Evolutionary conservation across 208 protist genomes (phyloP).

Genomic region (Novymonas esmeraldas): DNA sequence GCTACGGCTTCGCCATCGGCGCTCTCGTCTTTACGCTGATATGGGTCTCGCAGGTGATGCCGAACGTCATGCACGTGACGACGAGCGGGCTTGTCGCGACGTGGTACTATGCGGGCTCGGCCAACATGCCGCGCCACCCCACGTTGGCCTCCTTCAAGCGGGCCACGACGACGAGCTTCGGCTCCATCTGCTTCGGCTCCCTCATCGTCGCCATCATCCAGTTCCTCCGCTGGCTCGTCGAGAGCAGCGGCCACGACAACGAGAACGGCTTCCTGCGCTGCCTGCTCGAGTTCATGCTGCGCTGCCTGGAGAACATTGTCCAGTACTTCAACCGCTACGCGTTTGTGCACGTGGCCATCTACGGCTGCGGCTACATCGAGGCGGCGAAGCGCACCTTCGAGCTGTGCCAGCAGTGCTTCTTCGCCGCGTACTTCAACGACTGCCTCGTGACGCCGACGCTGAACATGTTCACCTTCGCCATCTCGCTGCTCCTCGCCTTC

Average conservation of each 20-base stretch:
- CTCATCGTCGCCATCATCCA: slow-evolving; percentile 89
- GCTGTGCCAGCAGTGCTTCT: slow-evolving; percentile 81
- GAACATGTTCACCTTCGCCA: slow-evolving; percentile 53
- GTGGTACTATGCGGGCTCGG: slow-evolving; percentile 88
- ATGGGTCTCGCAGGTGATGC: slow-evolving; percentile 71
- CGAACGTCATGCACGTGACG: slow-evolving; percentile 87
- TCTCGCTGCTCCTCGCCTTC: slow-evolving; percentile 58
- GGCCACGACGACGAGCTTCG: slow-evolving; percentile 83
- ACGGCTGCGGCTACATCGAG: slow-evolving; percentile 90
- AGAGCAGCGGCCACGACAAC: slow-evolving; percentile 38
- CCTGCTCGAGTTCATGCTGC: slow-evolving; percentile 48
- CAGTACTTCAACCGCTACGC: slow-evolving; percentile 94
- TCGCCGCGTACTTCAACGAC: slow-evolving; percentile 90
- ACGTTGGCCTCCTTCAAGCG: slow-evolving; percentile 75
- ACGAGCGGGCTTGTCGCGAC: slow-evolving; percentile 78
- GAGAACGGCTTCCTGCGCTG: slow-evolving; percentile 46
- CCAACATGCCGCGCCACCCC: slow-evolving; percentile 71
- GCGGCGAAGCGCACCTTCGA: slow-evolving; percentile 87
- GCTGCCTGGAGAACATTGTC: slow-evolving; percentile 73
- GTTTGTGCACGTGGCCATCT: slow-evolving; percentile 93
- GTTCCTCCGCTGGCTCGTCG: slow-evolving; percentile 65
- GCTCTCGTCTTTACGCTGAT: slow-evolving; percentile 67
- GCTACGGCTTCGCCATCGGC: slow-evolving; percentile 43
- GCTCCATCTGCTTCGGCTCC: slow-evolving; percentile 93
- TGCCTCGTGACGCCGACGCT: slow-evolving; percentile 74